phyloP scores from a whole-genome alignment of 768 basidiomycete genomes.

The Gloeopeniophorella convolvens region DNA sequence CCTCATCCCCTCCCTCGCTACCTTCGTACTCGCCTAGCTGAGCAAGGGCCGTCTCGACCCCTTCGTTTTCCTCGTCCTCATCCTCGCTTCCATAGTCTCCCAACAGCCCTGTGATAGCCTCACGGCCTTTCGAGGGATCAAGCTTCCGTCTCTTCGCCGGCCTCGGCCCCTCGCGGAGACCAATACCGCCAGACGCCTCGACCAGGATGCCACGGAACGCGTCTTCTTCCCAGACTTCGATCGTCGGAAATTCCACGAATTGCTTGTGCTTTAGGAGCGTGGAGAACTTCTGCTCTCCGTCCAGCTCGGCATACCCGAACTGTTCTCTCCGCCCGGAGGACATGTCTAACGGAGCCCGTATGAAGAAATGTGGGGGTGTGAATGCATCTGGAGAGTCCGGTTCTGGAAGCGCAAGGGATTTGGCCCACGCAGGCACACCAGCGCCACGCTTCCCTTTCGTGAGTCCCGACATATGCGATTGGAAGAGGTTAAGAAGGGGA shows the following conservation, averaged over 20 bases:
- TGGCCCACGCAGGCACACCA: conserved; percentile 48
- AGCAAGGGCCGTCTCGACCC: conserved; percentile 26
- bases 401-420: conserved; percentile 44
- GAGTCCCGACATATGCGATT: conserved; percentile 39
- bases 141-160: conserved; percentile 52
- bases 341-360: conserved; percentile 39
- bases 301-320: conserved; percentile 49
- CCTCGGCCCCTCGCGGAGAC: conserved; percentile 30
- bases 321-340: conserved; percentile 12
- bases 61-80: conserved; percentile 35
- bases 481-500: conserved; percentile 46
- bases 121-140: conserved; percentile 43
- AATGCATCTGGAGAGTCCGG: conserved; percentile 52
- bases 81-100: conserved; percentile 53
- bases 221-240: conserved; percentile 63
- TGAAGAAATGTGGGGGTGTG: conserved; percentile 51
- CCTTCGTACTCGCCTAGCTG: conserved; percentile 40
- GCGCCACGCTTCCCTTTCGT: conserved; percentile 39
- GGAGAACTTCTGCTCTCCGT: conserved; percentile 41
- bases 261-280: conserved; percentile 48
- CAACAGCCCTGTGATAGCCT: conserved; percentile 50
- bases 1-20: conserved; percentile 31
- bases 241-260: conserved; percentile 80
- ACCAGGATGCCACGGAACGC: conserved; percentile 59
- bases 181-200: conserved; percentile 43